Evolutionary conservation across 441 rosid genomes (phyloP).

Genomic region (Arabidopsis hybrid): DNA sequence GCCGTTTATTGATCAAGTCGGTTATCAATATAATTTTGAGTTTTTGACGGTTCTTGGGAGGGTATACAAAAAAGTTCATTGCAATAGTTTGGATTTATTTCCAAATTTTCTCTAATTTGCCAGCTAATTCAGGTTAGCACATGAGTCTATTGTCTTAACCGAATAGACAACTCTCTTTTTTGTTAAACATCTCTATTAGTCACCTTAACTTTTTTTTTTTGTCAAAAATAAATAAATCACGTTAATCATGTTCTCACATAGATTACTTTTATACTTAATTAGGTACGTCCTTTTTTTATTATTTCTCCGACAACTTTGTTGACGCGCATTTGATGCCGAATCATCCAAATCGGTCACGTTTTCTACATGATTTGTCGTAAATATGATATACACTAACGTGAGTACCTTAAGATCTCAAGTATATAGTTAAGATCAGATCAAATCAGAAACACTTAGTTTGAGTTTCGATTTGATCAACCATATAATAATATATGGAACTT

Average conservation of each 20-base stretch:
- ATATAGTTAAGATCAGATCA: not conserved
- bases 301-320: not conserved
- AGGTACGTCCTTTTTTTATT: not conserved
- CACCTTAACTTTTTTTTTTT: not conserved
- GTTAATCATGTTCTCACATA: not conserved
- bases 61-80: not conserved
- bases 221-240: not conserved
- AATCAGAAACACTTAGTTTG: not conserved
- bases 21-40: not conserved
- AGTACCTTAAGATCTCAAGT: not conserved
- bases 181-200: not conserved
- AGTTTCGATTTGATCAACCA: not conserved
- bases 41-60: not conserved
- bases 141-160: too few relatives aligned
- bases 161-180: not conserved
- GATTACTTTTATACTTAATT: not conserved
- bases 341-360: slow-evolving; percentile 30
- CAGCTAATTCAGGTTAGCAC: not conserved
- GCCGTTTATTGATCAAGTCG: not conserved
- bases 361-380: not conserved
- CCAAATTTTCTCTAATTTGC: not conserved
- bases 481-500: not conserved
- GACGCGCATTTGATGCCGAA: slow-evolving; percentile 5
- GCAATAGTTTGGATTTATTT: too few relatives aligned
- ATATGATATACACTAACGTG: not conserved